phyloP scores from a whole-genome alignment of 257 asterid genomes.

The Pogostemon cablin region DNA sequence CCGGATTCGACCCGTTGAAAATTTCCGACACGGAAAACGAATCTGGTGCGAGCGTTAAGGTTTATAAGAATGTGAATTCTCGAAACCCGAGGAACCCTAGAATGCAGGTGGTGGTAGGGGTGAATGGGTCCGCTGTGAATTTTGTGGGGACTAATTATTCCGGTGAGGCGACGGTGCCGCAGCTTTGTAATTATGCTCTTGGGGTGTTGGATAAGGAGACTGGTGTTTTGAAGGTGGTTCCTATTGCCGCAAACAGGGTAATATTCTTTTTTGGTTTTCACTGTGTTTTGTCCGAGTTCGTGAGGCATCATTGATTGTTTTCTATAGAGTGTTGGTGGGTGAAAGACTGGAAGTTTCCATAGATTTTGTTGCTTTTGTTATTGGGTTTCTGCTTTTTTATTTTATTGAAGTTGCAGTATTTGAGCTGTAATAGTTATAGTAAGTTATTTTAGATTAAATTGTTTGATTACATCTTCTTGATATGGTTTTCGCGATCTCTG shows the following conservation, averaged over 20 bases:
- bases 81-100: constrained; percentile 51
- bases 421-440: background rate
- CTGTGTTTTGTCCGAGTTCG: background rate
- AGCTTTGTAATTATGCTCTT: constrained; percentile 66
- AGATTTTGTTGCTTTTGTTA: background rate
- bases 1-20: constrained; percentile 62
- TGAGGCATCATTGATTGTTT: background rate
- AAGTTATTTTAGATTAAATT: background rate
- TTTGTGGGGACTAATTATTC: constrained; percentile 76
- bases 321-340: background rate
- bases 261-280: background rate
- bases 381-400: background rate
- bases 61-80: constrained; percentile 47
- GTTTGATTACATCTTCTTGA: background rate
- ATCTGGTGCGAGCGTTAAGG: constrained; percentile 37
- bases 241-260: constrained; percentile 67
- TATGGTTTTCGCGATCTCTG: background rate
- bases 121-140: constrained; percentile 50
- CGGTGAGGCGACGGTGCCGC: constrained; percentile 73
- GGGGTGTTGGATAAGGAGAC: constrained; percentile 72
- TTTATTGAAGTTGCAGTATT: background rate
- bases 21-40: constrained; percentile 17
- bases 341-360: background rate
- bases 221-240: constrained; percentile 62
- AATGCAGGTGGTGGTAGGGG: constrained; percentile 64